A percentile compares a stretch with the other conserved stretches of the same genome.
These are phyloP conservation scores for Neopestalotiopsis clavispora DNA, from an alignment of 2,329 filamentous ascomycete species.

Conservation along the genomic window DNA sequence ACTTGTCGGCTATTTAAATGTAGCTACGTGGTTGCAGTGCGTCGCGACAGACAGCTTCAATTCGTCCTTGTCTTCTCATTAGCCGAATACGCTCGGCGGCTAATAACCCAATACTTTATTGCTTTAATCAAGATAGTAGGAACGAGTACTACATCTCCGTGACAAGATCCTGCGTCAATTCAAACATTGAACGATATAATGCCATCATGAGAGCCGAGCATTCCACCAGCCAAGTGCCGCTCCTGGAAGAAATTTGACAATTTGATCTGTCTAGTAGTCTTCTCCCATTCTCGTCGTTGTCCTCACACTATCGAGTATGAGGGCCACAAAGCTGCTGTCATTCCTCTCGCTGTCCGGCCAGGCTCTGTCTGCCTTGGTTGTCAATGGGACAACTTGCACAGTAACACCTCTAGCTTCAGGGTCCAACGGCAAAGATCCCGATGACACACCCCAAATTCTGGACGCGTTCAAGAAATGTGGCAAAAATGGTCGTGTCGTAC, in stretches of 20 bases:
- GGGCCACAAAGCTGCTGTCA: not conserved
- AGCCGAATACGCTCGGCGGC: not conserved
- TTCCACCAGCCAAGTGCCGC: too few species aligned
- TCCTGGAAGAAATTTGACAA: too few species aligned
- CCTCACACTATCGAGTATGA: not conserved
- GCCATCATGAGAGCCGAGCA: not conserved
- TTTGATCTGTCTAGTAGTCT: too few species aligned
- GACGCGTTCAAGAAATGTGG: constrained; percentile 54
- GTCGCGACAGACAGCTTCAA: not conserved
- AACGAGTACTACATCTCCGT: not conserved
- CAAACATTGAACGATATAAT: not conserved
- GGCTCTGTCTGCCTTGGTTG: not conserved
- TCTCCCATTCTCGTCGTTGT: not conserved
- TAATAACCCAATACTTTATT: not conserved
- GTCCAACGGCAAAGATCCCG: constrained; percentile 30
- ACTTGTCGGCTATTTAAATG: not conserved
- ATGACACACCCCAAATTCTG: constrained; percentile 57
- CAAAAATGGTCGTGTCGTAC: constrained; percentile 53
- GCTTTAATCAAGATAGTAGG: not conserved
- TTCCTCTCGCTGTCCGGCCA: not conserved
- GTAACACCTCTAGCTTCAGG: constrained; percentile 30
- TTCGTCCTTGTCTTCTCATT: not conserved
- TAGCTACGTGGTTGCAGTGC: not conserved
- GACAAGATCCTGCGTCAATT: not conserved
- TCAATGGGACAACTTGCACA: constrained; percentile 28